These are phyloP conservation scores for Halenospora varia DNA, from an alignment of 495 filamentous ascomycete species.

Conservation along the genomic window DNA sequence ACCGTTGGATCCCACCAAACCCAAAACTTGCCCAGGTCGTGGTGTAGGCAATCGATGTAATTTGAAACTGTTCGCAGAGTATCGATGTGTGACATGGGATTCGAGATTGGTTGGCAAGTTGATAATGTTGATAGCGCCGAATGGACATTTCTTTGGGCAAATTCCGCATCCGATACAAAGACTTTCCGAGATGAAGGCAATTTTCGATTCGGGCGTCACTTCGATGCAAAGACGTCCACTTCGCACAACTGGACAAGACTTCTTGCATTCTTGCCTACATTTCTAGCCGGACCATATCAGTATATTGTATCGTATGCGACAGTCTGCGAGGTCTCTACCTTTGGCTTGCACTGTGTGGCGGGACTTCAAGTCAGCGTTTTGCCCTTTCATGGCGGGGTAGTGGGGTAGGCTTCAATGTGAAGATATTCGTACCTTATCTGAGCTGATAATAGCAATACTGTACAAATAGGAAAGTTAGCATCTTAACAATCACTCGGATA, in stretches of 20 bases:
- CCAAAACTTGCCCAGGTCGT: constrained; percentile 92
- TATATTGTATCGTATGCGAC: not conserved
- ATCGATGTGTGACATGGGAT: constrained; percentile 94
- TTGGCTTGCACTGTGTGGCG: constrained; percentile 82
- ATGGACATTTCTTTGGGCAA: constrained; percentile 99
- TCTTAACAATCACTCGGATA: too few species aligned
- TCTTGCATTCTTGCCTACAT: constrained; percentile 99
- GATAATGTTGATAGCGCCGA: constrained; percentile 98
- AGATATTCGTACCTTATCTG: constrained; percentile 74
- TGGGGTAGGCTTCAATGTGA: constrained; percentile 20
- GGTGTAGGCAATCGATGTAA: constrained; percentile 94
- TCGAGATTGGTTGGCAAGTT: constrained; percentile 98
- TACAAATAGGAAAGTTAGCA: constrained; percentile 2
- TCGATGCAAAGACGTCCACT: constrained; percentile 97
- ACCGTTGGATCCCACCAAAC: constrained; percentile 97
- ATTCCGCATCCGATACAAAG: constrained; percentile 98
- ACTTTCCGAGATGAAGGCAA: constrained; percentile 95
- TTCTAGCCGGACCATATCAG: constrained; percentile 48
- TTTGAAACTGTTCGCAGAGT: constrained; percentile 99
- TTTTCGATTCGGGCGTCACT: constrained; percentile 82
- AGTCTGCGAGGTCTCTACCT: constrained; percentile 48
- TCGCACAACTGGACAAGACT: constrained; percentile 95
- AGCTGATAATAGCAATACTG: constrained; percentile 96
- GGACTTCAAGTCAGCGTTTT: constrained; percentile 29
- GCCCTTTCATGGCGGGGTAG: constrained; percentile 25